Base-by-base conservation (phyloP, 768 basidiomycete genomes). In the Cyclocybe cylindracea region DNA sequence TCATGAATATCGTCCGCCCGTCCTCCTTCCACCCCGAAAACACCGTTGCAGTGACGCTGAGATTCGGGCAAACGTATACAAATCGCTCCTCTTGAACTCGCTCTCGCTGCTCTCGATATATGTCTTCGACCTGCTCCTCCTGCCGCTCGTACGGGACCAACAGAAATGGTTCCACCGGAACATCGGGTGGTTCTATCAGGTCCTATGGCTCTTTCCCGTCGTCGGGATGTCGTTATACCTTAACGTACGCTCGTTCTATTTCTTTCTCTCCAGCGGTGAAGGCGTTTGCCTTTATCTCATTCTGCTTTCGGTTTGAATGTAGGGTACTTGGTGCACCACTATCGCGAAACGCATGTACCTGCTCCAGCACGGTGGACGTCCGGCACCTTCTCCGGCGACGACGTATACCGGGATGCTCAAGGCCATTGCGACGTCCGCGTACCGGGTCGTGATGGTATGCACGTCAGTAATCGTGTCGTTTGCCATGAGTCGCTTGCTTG, bases 201-300 rank as follows among this genome's bases (percentile, higher is more conserved):
- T 82, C 7, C 68, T 94, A 36, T 94, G 91, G 91, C 69, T 94
- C 3, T 68, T 88, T 14, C 93, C 93, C 0, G 78, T 94, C 46
- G 77, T 92, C 7, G 85, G 85, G 1, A 68, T 71, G 19, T 91
- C 91, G 9, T 78, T 93, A 50, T 93, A 93, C 69, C 75, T 93
- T 40, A 94, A 94, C 58, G 93, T 91, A 59, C 63, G 86, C 73
- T 24, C 2, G 24, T n/a, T 34, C 32, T 13, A 13, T 44, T 36
- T 37, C 8, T 34, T 46, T 35, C 44, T 29, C 37, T 46, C 13
- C 11, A 19, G 5, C 34, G 41, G n/a, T 11, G 10, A 24, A 1
- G 24, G 29, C 43, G 16, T 19, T 8, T 45, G 10, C 5, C 18
- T 45, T 3, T 7, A 10, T 33, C 19, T 18, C 11, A 10, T 7